These are phyloP conservation scores for Ilex aquifolium DNA, from an alignment of 257 asterid species.

Conservation along the genomic window DNA sequence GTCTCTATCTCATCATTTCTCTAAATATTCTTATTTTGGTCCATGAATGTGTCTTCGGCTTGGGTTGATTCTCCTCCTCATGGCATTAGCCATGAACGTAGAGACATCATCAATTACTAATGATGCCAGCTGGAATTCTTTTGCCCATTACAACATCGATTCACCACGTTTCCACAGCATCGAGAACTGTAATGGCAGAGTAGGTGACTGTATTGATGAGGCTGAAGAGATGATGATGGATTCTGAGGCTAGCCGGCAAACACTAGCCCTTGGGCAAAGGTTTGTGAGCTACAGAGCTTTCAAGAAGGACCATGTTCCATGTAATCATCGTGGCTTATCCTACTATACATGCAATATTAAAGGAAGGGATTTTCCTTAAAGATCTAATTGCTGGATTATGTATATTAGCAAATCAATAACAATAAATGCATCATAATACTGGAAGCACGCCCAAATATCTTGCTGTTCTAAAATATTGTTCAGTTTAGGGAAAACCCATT, in stretches of 20 bases:
- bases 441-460: too few relatives aligned
- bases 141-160: not conserved
- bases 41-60: not conserved
- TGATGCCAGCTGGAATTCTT: not conserved
- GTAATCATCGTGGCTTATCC: not conserved
- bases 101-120: not conserved
- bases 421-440: too few relatives aligned
- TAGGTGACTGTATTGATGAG: not conserved
- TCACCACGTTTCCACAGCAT: not conserved
- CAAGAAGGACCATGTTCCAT: not conserved
- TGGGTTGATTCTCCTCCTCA: not conserved
- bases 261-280: not conserved
- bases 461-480: too few relatives aligned
- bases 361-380: not conserved
- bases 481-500: too few relatives aligned
- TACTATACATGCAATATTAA: not conserved
- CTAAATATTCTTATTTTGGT: too few relatives aligned
- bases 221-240: not conserved
- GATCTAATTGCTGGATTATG: too few relatives aligned
- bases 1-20: not conserved
- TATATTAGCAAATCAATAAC: too few relatives aligned
- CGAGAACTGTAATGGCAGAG: not conserved
- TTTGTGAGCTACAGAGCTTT: not conserved
- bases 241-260: not conserved
- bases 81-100: not conserved